Evolutionary conservation across 768 basidiomycete species (phyloP).

Genomic region (Tulasnella sp.): DNA sequence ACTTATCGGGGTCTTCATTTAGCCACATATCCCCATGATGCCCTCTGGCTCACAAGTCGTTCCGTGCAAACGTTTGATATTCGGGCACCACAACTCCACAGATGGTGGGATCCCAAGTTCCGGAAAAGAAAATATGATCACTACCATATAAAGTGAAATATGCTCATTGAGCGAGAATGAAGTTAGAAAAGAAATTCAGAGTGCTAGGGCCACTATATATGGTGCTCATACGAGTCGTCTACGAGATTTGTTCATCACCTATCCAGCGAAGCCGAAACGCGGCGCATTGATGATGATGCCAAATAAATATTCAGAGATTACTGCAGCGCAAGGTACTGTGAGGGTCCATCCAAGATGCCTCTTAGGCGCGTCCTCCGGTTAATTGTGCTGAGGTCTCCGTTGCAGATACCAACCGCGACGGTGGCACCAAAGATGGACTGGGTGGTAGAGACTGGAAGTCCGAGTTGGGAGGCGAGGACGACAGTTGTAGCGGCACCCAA

Average conservation of each 20-base stretch:
- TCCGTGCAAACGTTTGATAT: too few relatives aligned
- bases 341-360: conserved; percentile 27
- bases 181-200: background rate
- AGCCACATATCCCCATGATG: too few relatives aligned
- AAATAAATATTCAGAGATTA: conserved; percentile 27
- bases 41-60: too few relatives aligned
- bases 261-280: background rate
- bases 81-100: too few relatives aligned
- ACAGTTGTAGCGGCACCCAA: conserved; percentile 39
- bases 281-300: conserved; percentile 33
- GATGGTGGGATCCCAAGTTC: too few relatives aligned
- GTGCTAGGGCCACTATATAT: background rate
- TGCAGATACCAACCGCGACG: conserved; percentile 32
- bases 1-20: too few relatives aligned
- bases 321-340: conserved; percentile 29
- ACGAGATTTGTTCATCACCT: background rate
- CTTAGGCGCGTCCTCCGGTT: conserved; percentile 33
- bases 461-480: conserved; percentile 36
- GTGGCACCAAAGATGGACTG: conserved; percentile 35
- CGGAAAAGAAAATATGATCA: background rate
- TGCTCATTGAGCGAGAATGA: background rate
- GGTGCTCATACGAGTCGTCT: background rate
- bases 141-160: background rate
- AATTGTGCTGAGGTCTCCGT: conserved; percentile 29
- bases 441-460: conserved; percentile 33